Base-by-base conservation (phyloP, 2,329 filamentous ascomycete genomes). In the Dactylellina leptospora region DNA sequence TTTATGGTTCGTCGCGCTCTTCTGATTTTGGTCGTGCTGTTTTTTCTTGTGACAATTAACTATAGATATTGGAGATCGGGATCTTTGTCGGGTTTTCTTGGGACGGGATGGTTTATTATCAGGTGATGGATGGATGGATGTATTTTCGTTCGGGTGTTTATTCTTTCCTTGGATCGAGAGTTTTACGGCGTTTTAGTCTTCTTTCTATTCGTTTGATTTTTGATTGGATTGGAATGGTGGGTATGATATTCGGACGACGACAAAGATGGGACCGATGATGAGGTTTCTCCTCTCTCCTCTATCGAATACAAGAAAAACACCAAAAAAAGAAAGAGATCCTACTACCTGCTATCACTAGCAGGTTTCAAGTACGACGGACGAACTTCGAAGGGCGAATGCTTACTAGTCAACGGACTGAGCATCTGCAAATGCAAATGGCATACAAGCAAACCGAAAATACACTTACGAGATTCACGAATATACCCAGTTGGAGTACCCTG, bases 221-320 rank as follows among this genome's bases (percentile, higher is more conserved):
- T 27, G 44, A 48, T 58, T 40, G 61, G 73, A 54, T 45, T 45
- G 45, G 61, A 23, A 20, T 53, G 59, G 60, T 54, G 28, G 64
- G 69, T 72, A 72, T 74, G 60, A 68, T 75, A 74, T 69, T 38
- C 42, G 30, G 22, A 53, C 45, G 25, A 23, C n/a, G 40, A 28
- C 25, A 11, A 18, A 3, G n/a, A 28, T 36, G 23, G 10, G 25
- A 22, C 16, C 16, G 25, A 40, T 11, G 36, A 16, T 40, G 36
- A 40, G 36, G 36, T 11, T 40, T 40, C 36, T 10, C 20, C 13
- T 53, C 48, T 53, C 22, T 13, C 20, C 48, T 20, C 16, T 33
- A n/a, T 30, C 54, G 54, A 58, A 45, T 18, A 25, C 22, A 25
- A 20, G 18, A n/a, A 40, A 40, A 16, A 38, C 18, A 44, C 38